Percentiles rank a stretch among this genome's conserved stretches.
These are phyloP conservation scores for Papiliotrema laurentii DNA, from an alignment of 1,284 basidiomycete species.

Conservation along the genomic window DNA sequence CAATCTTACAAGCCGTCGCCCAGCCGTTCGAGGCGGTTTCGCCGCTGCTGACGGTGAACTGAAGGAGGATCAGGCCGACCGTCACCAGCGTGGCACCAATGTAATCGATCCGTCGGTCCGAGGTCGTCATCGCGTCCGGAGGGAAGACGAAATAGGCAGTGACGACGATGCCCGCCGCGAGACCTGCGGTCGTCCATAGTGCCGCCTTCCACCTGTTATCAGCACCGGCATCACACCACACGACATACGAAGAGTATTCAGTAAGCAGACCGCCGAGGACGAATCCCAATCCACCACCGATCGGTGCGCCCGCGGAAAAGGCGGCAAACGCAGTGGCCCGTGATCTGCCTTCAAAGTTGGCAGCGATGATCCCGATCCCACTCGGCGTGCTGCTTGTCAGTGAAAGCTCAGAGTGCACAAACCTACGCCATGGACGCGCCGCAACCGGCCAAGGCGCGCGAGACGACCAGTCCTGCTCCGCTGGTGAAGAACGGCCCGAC, in stretches of 20 bases:
- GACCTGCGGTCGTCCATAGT: constrained; percentile 58
- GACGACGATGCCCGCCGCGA: constrained; percentile 54
- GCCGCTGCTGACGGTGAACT: constrained; percentile 74
- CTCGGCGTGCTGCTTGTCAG: constrained; percentile 27
- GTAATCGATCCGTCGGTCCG: constrained; percentile 71
- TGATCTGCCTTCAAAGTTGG: constrained; percentile 61
- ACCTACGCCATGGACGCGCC: constrained; percentile 35
- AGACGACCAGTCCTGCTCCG: constrained; percentile 31
- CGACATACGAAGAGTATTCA: constrained; percentile 53
- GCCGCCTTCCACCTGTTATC: constrained; percentile 58
- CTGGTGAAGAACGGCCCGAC: constrained; percentile 41
- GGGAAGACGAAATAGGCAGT: constrained; percentile 58
- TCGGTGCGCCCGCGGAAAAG: constrained; percentile 68
- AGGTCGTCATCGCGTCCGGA: constrained; percentile 42
- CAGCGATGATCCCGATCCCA: constrained; percentile 67
- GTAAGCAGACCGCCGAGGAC: constrained; percentile 67
- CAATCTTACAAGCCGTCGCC: constrained; percentile 62
- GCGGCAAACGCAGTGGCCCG: constrained; percentile 70
- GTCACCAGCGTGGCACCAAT: constrained; percentile 71
- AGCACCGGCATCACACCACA: too few relatives aligned
- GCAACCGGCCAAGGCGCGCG: constrained; percentile 34
- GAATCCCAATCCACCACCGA: constrained; percentile 67
- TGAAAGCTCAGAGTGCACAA: constrained; percentile 1
- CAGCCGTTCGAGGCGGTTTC: constrained; percentile 65
- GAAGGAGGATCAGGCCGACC: constrained; percentile 66